Evolutionary conservation across 345 rosid species (phyloP), one percentile per base, ranked within the genome.

Genomic region (Eucalyptus fibrosa): DNA sequence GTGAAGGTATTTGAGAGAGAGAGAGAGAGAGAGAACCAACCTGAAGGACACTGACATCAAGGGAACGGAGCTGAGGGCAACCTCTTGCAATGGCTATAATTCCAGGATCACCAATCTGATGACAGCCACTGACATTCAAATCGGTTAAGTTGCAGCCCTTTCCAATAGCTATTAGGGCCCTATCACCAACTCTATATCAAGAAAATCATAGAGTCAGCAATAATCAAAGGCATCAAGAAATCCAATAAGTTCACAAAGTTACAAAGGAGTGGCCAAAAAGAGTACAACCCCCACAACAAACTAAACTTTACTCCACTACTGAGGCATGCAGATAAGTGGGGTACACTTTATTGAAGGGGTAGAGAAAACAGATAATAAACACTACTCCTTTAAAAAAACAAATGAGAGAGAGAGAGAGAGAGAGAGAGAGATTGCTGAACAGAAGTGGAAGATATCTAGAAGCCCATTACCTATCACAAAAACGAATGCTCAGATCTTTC

Each of bases 11-110:
- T 50, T 56, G 87, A 28, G n/a, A 47, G 72, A 30, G 49, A 23
- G 88, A 45, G 45, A 59, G 86, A 55, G 59, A 34, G 34, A 62
- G 88, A 77, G 47, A 30, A 13, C 37, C 11, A 60, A 96, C 99
- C 98, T 94, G 98, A 91, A 96, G 98, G 81, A 97, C 97, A 56
- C 99, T 97, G 26, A 95, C 94, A 89, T 97, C 99, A n/a, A 97
- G 94, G 92, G 81, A 90, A 88, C 90, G 92, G 88, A 97, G 99
- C 88, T 90, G 93, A 86, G 98, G 99, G 90, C 96, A 96, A 24
- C 99, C 97, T 92, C 94, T 95, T 85, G 99, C 98, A 88, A 97
- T 92, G 65, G 99, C 99, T 91, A 91, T 87, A 53, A 97, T 95
- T 89, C 99, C 99, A 26, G 91, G 93, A 95, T 97, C 97, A 50